Evolutionary conservation across 108 stramenopile genomes (phyloP).

Genomic region (Fistulifera pelliculosa): DNA sequence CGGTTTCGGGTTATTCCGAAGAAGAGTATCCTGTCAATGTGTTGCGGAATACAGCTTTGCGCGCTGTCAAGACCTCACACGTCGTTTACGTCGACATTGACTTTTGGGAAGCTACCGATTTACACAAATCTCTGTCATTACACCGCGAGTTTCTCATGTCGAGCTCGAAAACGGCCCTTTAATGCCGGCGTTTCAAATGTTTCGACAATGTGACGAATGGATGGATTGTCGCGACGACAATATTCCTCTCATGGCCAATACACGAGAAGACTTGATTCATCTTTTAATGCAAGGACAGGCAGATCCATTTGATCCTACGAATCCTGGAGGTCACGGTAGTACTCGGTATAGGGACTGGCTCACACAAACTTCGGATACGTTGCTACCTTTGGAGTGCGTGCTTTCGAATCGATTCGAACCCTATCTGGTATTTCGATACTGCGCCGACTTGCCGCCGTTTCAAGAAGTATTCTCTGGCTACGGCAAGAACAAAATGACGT

Average conservation of each 20-base stretch:
- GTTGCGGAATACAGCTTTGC: conserved; percentile 75
- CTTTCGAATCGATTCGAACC: conserved; percentile 79
- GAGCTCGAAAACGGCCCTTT: conserved; percentile 53
- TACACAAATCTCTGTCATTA: conserved; percentile 36
- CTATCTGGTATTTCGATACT: conserved; percentile 64
- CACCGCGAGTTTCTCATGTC: conserved; percentile 1
- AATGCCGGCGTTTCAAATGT: conserved; percentile 73
- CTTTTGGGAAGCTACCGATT: conserved; percentile 67
- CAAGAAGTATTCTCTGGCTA: conserved; percentile 70
- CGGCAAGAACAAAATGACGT: conserved; percentile 80
- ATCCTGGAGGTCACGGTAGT: conserved; percentile 75
- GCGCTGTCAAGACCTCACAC: conserved; percentile 51
- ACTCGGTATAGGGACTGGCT: conserved; percentile 55
- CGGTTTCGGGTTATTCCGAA: neutral
- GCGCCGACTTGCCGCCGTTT: conserved; percentile 66
- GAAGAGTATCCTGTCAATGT: conserved; percentile 82
- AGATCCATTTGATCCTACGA: conserved; percentile 71
- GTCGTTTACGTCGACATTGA: conserved; percentile 85
- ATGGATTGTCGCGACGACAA: conserved; percentile 33
- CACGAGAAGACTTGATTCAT: conserved; percentile 22
- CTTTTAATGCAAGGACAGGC: conserved; percentile 17
- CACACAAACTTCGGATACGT: conserved; percentile 25
- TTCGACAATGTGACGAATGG: conserved; percentile 12
- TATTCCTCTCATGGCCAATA: conserved; percentile 53
- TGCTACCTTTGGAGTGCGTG: conserved; percentile 56